Conservation (phyloP, 1,284 basidiomycete species). For the Austroboletus rostrupii region DNA sequence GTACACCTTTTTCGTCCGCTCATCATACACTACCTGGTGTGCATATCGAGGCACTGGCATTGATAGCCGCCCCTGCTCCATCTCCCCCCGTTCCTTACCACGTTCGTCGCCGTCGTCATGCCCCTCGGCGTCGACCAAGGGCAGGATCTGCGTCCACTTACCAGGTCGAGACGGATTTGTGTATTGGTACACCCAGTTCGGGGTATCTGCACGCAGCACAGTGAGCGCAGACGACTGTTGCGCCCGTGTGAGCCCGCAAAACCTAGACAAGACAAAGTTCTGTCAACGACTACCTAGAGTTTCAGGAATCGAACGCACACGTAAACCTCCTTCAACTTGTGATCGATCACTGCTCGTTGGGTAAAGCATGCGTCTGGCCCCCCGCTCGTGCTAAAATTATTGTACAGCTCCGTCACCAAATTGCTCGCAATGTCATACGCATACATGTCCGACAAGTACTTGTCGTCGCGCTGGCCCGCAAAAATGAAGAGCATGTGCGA, state of each 20-base stretch:
- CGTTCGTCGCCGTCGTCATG: neutral
- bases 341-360: slow-evolving; percentile 66
- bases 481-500: slow-evolving; percentile 62
- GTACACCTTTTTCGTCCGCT: slow-evolving; percentile 49
- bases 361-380: slow-evolving; percentile 69
- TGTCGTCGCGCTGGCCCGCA: slow-evolving; percentile 63
- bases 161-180: slow-evolving; percentile 46
- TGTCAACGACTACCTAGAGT: neutral
- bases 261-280: slow-evolving; percentile 34
- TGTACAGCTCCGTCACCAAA: slow-evolving; percentile 56
- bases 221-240: slow-evolving; percentile 39
- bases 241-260: slow-evolving; percentile 53
- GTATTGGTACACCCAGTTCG: slow-evolving; percentile 66
- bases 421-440: slow-evolving; percentile 60
- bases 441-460: slow-evolving; percentile 70
- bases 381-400: slow-evolving; percentile 51
- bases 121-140: slow-evolving; percentile 21
- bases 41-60: slow-evolving; percentile 61
- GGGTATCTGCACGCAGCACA: slow-evolving; percentile 44
- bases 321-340: slow-evolving; percentile 61
- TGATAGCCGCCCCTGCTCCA: slow-evolving; percentile 18
- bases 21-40: slow-evolving; percentile 72
- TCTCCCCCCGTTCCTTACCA: neutral
- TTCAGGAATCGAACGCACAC: slow-evolving; percentile 43
- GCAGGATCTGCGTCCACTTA: slow-evolving; percentile 57